phyloP scores from a whole-genome alignment of 1,284 basidiomycete genomes.

The Leccinum griseonigrum region DNA sequence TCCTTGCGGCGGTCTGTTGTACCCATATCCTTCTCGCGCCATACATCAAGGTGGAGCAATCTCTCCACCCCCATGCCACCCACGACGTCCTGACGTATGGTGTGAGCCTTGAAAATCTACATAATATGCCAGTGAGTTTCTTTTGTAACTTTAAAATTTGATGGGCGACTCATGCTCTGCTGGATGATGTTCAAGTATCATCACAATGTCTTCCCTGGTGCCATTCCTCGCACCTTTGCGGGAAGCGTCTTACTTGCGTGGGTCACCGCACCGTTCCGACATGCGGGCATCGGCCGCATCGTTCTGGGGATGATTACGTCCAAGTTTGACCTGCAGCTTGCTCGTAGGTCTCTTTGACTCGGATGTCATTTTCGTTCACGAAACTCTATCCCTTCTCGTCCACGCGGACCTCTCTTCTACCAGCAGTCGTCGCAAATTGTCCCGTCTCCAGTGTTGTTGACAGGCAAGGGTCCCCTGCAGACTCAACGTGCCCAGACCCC shows the following conservation, averaged over 20 bases:
- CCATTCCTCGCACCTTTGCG: conserved; percentile 87
- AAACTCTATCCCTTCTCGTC: background rate
- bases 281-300: conserved; percentile 31
- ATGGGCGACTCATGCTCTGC: conserved; percentile 6
- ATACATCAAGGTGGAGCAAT: conserved; percentile 97
- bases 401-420: conserved; percentile 27
- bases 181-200: conserved; percentile 63
- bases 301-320: conserved; percentile 42
- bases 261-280: conserved; percentile 47
- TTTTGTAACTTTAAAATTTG: background rate
- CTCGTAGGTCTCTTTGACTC: conserved; percentile 43
- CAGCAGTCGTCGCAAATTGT: conserved; percentile 24
- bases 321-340: conserved; percentile 62
- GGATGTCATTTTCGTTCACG: background rate
- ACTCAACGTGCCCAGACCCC: conserved; percentile 41
- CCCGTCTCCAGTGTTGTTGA: conserved; percentile 41
- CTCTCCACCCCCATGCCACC: conserved; percentile 90
- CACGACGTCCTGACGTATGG: conserved; percentile 88
- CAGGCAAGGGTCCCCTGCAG: conserved; percentile 31
- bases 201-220: conserved; percentile 86
- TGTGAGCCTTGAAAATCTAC: conserved; percentile 40
- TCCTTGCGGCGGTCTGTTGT: conserved; percentile 53
- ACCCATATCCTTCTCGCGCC: conserved; percentile 76
- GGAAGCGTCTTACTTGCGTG: conserved; percentile 65
- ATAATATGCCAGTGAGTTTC: conserved; percentile 43